A percentile compares a stretch with the other conserved stretches of the same genome.
Evolutionary conservation across 2,329 filamentous ascomycete genomes (phyloP).

Genomic region (Leptosphaerulina australis): DNA sequence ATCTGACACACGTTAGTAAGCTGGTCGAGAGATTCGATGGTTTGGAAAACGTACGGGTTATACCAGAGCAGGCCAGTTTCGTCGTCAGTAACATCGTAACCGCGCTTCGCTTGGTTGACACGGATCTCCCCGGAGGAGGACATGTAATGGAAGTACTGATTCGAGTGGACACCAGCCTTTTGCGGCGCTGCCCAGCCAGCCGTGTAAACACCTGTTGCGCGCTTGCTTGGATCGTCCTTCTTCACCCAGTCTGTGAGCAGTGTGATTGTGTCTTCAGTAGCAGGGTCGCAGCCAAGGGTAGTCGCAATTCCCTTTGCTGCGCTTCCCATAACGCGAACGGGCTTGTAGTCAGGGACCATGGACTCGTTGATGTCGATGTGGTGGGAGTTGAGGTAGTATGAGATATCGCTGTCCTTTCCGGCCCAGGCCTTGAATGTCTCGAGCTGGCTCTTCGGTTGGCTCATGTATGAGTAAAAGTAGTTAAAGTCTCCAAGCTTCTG

Average conservation of each 20-base stretch:
- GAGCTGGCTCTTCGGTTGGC: conserved; percentile 75
- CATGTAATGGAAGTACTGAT: conserved; percentile 97
- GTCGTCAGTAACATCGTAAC: conserved; percentile 93
- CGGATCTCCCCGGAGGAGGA: conserved; percentile 82
- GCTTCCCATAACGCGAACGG: conserved; percentile 77
- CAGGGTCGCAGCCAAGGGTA: conserved; percentile 75
- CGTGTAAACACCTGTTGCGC: conserved; percentile 88
- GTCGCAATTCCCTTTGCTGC: conserved; percentile 80
- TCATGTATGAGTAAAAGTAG: conserved; percentile 98
- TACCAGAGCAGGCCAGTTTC: conserved; percentile 75
- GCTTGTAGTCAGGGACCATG: conserved; percentile 83
- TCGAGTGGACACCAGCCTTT: conserved; percentile 91
- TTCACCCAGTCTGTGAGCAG: conserved; percentile 87
- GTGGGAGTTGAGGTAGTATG: conserved; percentile 94
- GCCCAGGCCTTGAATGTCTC: conserved; percentile 97
- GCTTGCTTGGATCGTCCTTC: conserved; percentile 69
- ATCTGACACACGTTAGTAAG: conserved; percentile 52
- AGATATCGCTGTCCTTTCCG: conserved; percentile 88
- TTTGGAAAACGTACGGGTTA: conserved; percentile 72
- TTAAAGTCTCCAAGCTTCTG: conserved; percentile 88
- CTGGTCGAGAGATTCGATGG: no score
- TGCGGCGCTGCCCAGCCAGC: conserved; percentile 94
- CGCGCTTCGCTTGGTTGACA: conserved; percentile 90
- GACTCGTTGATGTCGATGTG: conserved; percentile 92
- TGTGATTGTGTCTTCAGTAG: conserved; percentile 92